Evolutionary conservation across 805 yeast species (phyloP).

Genomic region (Isabelozyma gotoi): DNA sequence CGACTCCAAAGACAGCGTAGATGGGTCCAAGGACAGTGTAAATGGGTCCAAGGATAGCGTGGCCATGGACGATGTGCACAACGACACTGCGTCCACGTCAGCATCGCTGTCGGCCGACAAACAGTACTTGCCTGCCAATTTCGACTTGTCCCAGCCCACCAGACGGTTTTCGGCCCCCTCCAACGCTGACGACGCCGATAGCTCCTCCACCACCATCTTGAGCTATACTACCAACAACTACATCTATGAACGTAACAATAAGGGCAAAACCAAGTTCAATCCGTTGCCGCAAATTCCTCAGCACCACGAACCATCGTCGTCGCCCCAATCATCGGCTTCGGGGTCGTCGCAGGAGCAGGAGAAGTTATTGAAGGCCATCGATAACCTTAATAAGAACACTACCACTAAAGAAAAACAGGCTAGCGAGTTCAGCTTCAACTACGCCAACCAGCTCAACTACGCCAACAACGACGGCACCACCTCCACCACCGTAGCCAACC

Average conservation of each 20-base stretch:
- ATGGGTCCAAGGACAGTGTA: background rate
- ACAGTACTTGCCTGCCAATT: constrained; percentile 45
- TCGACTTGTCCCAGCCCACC: constrained; percentile 42
- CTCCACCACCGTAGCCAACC: too few species aligned
- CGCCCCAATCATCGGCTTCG: background rate
- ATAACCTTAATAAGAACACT: constrained; percentile 20
- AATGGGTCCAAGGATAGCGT: background rate
- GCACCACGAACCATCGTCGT: constrained; percentile 1
- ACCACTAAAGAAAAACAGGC: constrained; percentile 15
- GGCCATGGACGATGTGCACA: background rate
- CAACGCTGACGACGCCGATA: background rate
- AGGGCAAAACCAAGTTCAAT: background rate
- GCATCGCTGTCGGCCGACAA: constrained; percentile 1
- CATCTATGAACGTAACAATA: constrained; percentile 16
- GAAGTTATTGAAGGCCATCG: constrained; percentile 18
- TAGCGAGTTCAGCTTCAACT: background rate
- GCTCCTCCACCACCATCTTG: constrained; percentile 8
- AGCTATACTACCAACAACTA: constrained; percentile 19
- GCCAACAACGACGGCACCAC: background rate
- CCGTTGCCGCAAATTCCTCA: constrained; percentile 4
- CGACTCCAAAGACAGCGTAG: background rate
- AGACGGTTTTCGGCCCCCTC: constrained; percentile 31
- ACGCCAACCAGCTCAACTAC: background rate
- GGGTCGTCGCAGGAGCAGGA: constrained; percentile 6
- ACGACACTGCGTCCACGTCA: background rate